These are phyloP conservation scores for Clitoria ternatea DNA, from an alignment of 306 rosid species.

Conservation along the genomic window DNA sequence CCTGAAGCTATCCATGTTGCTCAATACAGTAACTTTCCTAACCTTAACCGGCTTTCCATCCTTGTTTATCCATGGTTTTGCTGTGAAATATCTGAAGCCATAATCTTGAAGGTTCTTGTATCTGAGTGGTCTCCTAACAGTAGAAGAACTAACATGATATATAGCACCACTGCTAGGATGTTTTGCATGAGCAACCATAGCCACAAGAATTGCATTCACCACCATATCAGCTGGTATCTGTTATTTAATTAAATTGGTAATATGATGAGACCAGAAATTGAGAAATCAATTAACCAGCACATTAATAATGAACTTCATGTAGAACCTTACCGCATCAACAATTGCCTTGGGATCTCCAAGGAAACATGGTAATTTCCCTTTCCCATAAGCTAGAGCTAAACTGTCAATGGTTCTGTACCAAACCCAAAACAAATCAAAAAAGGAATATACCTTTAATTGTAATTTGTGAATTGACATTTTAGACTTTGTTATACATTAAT, in stretches of 20 bases:
- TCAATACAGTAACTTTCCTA: slow-evolving; percentile 34
- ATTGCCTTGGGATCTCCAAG: slow-evolving; percentile 45
- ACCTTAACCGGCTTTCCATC: slow-evolving; percentile 79
- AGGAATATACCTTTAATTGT: not conserved
- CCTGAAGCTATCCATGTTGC: slow-evolving; percentile 61
- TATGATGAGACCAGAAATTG: not conserved
- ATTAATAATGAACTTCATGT: not conserved
- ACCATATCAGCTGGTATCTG: slow-evolving; percentile 96
- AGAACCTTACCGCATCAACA: slow-evolving; percentile 55
- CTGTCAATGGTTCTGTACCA: slow-evolving; percentile 79
- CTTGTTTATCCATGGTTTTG: slow-evolving; percentile 71
- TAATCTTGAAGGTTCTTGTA: slow-evolving; percentile 38
- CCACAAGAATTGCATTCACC: slow-evolving; percentile 71
- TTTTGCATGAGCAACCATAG: slow-evolving; percentile 56
- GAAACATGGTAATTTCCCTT: slow-evolving; percentile 65
- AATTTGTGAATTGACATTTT: not conserved
- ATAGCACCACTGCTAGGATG: slow-evolving; percentile 25
- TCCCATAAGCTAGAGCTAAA: slow-evolving; percentile 70
- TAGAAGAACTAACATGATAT: slow-evolving; percentile 80
- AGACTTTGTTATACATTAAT: not conserved
- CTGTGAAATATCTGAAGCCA: slow-evolving; percentile 51
- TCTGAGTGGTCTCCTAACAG: slow-evolving; percentile 38
- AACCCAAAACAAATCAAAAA: not conserved
- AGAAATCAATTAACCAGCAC: not conserved
- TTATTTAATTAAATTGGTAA: not conserved